Evolutionary conservation across 257 asterid species (phyloP).

Genomic region (Rubia yunnanensis): DNA sequence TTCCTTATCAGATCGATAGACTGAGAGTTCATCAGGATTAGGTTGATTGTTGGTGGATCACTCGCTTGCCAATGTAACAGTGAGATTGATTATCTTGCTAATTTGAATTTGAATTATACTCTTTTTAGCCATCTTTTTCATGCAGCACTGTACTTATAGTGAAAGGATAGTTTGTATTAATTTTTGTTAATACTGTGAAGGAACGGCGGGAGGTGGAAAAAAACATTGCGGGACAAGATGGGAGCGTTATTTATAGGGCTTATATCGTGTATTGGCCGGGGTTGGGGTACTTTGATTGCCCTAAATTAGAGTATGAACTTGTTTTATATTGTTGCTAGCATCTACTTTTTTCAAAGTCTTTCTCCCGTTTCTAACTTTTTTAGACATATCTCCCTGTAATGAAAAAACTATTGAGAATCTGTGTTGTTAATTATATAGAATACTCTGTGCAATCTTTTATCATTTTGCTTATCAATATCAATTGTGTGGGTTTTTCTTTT

Average conservation of each 20-base stretch:
- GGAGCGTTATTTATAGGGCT: constrained; percentile 43
- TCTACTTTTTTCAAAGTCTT: background rate
- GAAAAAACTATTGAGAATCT: background rate
- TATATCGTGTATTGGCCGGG: constrained; percentile 97
- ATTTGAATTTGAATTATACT: too few relatives aligned
- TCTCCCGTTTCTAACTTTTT: background rate
- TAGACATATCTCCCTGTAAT: background rate
- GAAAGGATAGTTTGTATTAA: too few relatives aligned
- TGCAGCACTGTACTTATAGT: too few relatives aligned
- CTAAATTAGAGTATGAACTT: constrained; percentile 57
- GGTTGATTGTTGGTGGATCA: too few relatives aligned
- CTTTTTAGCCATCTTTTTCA: too few relatives aligned
- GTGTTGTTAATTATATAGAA: background rate
- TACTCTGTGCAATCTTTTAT: background rate
- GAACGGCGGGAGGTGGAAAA: constrained; percentile 87
- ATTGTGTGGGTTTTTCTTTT: background rate
- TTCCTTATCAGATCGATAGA: too few relatives aligned
- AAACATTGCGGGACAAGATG: constrained; percentile 43
- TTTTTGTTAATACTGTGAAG: constrained; percentile 86
- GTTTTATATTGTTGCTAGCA: background rate
- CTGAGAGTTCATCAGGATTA: too few relatives aligned
- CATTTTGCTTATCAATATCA: background rate
- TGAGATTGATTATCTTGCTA: too few relatives aligned
- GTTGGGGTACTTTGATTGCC: constrained; percentile 79
- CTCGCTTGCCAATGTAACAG: too few relatives aligned